These are phyloP conservation scores for Laburnicola sp. DNA, from an alignment of 2,329 filamentous ascomycete species.

Conservation along the genomic window DNA sequence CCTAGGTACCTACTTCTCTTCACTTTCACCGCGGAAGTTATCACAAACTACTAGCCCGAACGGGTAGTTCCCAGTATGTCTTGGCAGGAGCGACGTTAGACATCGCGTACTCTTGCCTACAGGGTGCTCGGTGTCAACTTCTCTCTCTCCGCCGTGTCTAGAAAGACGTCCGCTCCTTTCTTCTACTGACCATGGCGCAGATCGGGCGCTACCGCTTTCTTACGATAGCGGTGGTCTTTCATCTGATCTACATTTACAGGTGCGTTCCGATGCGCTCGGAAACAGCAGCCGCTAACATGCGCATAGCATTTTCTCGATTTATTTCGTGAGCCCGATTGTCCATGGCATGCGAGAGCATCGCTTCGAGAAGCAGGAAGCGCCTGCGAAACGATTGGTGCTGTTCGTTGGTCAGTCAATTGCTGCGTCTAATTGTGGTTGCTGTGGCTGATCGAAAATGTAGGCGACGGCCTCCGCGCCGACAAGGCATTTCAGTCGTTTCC, in stretches of 20 bases:
- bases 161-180: conserved; percentile 32
- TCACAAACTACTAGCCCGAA: neutral
- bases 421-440: neutral
- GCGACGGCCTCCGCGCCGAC: conserved; percentile 92
- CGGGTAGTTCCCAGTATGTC: conserved; percentile 1
- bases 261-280: conserved; percentile 8
- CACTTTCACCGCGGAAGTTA: no score
- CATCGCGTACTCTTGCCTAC: conserved; percentile 21
- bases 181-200: conserved; percentile 52
- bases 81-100: conserved; percentile 12
- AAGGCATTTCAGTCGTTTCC: conserved; percentile 95
- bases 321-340: conserved; percentile 97
- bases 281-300: conserved; percentile 10
- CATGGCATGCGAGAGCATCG: conserved; percentile 86
- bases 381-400: conserved; percentile 86
- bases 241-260: conserved; percentile 81
- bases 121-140: conserved; percentile 30
- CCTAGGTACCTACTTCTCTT: no score
- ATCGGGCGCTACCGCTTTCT: conserved; percentile 78
- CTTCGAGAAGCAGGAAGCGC: conserved; percentile 71
- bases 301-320: conserved; percentile 91
- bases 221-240: conserved; percentile 86
- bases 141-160: conserved; percentile 23
- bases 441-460: conserved; percentile 43
- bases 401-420: conserved; percentile 71